Evolutionary conservation across 139 green algal species (phyloP).

Genomic region (Chlorella sp.): DNA sequence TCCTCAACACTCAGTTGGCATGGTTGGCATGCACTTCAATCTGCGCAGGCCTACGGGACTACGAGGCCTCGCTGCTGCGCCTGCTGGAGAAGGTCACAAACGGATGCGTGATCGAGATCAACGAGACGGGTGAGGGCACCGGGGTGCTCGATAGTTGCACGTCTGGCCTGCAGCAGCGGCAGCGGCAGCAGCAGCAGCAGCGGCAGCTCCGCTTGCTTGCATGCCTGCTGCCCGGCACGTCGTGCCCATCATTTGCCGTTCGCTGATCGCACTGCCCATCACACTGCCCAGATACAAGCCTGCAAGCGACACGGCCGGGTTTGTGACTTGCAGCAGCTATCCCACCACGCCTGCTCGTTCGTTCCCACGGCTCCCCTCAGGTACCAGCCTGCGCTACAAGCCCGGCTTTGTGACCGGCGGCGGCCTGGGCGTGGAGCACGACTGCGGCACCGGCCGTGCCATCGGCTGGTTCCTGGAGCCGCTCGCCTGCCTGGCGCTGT

Average conservation of each 20-base stretch:
- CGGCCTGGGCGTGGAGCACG: conserved; percentile 80
- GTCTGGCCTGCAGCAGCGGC: no score
- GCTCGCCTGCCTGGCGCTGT: conserved; percentile 86
- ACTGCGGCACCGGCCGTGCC: conserved; percentile 81
- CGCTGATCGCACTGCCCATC: no score
- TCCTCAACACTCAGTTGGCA: no score
- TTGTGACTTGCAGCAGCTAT: background rate
- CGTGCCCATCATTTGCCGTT: no score
- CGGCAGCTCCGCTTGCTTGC: background rate
- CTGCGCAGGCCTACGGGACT: conserved; percentile 78
- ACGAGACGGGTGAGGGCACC: conserved; percentile 96
- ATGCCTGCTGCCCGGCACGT: background rate
- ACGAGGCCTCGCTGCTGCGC: conserved; percentile 93
- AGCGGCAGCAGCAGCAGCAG: no score
- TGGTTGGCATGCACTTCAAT: no score
- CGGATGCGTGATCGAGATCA: conserved; percentile 95
- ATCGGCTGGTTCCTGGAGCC: conserved; percentile 97
- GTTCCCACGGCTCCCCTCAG: conserved; percentile 59
- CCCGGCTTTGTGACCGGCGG: conserved; percentile 86
- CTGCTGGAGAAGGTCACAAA: conserved; percentile 97
- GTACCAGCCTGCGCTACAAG: conserved; percentile 88
- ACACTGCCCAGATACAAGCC: no score
- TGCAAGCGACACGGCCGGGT: no score
- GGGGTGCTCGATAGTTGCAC: background rate
- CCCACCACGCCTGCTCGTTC: background rate